phyloP scores from a whole-genome alignment of 805 yeast species.

The Aciculoconidium aculeatum region DNA sequence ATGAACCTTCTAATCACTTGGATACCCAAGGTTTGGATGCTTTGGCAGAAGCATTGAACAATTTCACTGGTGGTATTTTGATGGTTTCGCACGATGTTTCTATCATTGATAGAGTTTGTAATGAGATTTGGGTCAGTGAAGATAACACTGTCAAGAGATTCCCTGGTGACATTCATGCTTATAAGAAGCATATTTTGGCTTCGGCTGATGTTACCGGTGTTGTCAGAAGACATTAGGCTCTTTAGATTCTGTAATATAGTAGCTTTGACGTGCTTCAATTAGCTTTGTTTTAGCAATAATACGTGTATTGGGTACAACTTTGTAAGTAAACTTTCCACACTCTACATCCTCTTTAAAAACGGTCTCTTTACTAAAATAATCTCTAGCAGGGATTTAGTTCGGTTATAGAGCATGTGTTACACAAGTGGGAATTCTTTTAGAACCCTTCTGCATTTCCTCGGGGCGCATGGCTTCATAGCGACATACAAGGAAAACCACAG shows the following conservation, averaged over 20 bases:
- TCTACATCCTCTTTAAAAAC: too few species aligned
- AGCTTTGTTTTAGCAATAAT: background rate
- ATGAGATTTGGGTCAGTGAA: conserved; percentile 95
- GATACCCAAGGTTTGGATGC: conserved; percentile 99
- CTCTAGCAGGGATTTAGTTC: too few species aligned
- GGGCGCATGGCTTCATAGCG: too few species aligned
- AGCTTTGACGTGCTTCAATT: background rate
- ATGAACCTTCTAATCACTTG: conserved; percentile 97
- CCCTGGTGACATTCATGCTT: conserved; percentile 78
- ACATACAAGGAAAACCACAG: too few species aligned
- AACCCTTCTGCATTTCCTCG: too few species aligned
- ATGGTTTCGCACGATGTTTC: conserved; percentile 98
- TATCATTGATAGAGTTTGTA: conserved; percentile 82
- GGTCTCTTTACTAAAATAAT: too few species aligned
- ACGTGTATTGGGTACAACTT: background rate
- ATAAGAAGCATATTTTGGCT: conserved; percentile 79
- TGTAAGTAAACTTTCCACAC: background rate
- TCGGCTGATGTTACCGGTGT: conserved; percentile 83
- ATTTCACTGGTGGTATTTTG: conserved; percentile 90
- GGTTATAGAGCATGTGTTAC: too few species aligned
- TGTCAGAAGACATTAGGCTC: conserved; percentile 74
- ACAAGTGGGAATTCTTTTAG: too few species aligned
- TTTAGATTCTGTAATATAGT: background rate
- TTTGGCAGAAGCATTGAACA: conserved; percentile 77
- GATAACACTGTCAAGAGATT: conserved; percentile 72